Base-by-base conservation (phyloP, 148 eudicot genomes). In the Tetragonia tetragonoides region DNA sequence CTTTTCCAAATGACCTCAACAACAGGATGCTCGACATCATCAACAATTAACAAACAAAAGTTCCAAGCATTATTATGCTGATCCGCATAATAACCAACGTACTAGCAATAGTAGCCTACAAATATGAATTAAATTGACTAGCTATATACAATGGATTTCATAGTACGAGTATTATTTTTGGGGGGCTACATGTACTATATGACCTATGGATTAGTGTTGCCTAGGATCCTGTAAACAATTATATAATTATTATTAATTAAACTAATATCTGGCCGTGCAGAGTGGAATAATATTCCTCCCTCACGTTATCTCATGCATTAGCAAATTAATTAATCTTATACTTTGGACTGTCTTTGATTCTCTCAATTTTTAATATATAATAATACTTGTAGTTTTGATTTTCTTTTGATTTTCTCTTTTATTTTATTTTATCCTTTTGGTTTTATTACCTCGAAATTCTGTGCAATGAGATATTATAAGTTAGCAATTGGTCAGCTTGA, bases 131-230 rank as follows among this genome's bases (percentile, higher is more conserved):
- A 3, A 42, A 18, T 41, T 68, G 24, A 7, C 66, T 21, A 62
- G 66, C 34, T 21, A n/a, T n/a, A n/a, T n/a, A 21, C 66, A 23
- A 8, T 23, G 66, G 20, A 21, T 62, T 21, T 62, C 38, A 21
- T 62, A 11, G 14, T 62, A 21, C 37, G 11, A 21, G 16, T 62
- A 21, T 21, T 47, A 14, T 62, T 62, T 62, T 62, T 62, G 20
- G 20, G 51, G 60, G 60, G 60, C n/a, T 18, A 56, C n/a, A 62
- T 61, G 39, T 68, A 70, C 39, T 49, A 78, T 20, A 39, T 37
- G 68, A 69, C 83, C 79, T 86, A 74, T 86, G 87, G 89, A 88
- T 88, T 78, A 83, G 83, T 75, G 78, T 76, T 74, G 91, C 87
- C 87, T 88, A 70, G 91, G 91, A 88, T 88, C 85, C 56, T 59